A percentile compares a stretch with the other conserved stretches of the same genome.
Evolutionary conservation across 345 rosid species (phyloP).

Genomic region (Cardiospermum halicacabum): DNA sequence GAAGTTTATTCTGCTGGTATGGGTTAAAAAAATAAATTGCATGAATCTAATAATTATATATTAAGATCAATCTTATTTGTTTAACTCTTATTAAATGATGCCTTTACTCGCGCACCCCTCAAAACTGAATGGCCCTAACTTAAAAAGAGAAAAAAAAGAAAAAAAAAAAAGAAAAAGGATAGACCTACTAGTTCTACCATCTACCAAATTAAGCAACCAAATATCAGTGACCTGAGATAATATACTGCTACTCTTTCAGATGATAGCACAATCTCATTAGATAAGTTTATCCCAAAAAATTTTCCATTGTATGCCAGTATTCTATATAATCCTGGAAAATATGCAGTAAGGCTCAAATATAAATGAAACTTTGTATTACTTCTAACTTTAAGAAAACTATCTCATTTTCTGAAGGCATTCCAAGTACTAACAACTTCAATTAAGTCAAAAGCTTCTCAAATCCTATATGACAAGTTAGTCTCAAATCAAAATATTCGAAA

Average conservation of each 20-base stretch:
- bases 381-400: background rate
- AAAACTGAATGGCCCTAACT: background rate
- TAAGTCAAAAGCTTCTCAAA: background rate
- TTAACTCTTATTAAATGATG: background rate
- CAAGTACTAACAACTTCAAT: background rate
- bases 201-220: background rate
- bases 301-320: background rate
- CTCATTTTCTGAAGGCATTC: background rate
- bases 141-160: no score
- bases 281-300: slow-evolving; percentile 3
- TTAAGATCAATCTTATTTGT: background rate
- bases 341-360: background rate
- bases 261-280: background rate
- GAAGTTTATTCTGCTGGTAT: background rate
- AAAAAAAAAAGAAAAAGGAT: no score
- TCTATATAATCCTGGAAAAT: background rate
- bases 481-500: no score
- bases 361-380: background rate
- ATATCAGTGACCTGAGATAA: background rate
- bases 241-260: background rate
- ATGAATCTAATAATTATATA: no score
- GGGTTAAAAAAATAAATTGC: no score
- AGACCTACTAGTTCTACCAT: background rate
- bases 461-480: no score
- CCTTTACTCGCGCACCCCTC: background rate